Percentiles rank a stretch among this genome's conserved stretches.
Conservation (phyloP, 345 rosid genomes). For the Aquilaria yunnanensis region DNA sequence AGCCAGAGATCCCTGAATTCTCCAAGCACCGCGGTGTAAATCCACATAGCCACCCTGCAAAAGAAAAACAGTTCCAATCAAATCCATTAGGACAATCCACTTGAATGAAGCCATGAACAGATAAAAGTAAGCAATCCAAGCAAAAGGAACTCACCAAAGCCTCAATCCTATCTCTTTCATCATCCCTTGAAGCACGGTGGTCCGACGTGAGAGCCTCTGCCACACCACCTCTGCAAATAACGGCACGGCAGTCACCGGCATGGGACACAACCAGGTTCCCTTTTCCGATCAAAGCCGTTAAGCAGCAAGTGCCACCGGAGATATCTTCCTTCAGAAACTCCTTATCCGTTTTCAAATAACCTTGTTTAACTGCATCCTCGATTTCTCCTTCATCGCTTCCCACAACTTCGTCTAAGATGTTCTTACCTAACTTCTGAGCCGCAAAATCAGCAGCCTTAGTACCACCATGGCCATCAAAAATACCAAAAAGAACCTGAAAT, state of each 20-base stretch:
- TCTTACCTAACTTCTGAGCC: slow-evolving; percentile 52
- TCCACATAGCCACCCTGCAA: slow-evolving; percentile 85
- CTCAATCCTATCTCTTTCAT: slow-evolving; percentile 60
- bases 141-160: slow-evolving; percentile 37
- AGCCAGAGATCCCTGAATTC: slow-evolving; percentile 83
- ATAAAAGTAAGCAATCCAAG: background rate
- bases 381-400: slow-evolving; percentile 27
- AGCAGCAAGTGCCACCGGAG: slow-evolving; percentile 75
- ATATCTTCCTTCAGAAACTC: slow-evolving; percentile 49
- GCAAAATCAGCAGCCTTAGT: slow-evolving; percentile 78
- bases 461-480: slow-evolving; percentile 94
- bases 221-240: slow-evolving; percentile 55
- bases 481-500: slow-evolving; percentile 67
- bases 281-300: slow-evolving; percentile 55
- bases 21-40: slow-evolving; percentile 66
- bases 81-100: background rate
- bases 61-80: background rate
- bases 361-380: slow-evolving; percentile 45
- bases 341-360: slow-evolving; percentile 55
- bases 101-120: background rate
- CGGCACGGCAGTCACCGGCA: slow-evolving; percentile 86
- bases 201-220: slow-evolving; percentile 81
- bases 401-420: slow-evolving; percentile 36
- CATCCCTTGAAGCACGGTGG: slow-evolving; percentile 59
- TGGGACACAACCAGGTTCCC: slow-evolving; percentile 62